phyloP scores from a whole-genome alignment of 129 eudicot genomes.

The Solidago caesia region DNA sequence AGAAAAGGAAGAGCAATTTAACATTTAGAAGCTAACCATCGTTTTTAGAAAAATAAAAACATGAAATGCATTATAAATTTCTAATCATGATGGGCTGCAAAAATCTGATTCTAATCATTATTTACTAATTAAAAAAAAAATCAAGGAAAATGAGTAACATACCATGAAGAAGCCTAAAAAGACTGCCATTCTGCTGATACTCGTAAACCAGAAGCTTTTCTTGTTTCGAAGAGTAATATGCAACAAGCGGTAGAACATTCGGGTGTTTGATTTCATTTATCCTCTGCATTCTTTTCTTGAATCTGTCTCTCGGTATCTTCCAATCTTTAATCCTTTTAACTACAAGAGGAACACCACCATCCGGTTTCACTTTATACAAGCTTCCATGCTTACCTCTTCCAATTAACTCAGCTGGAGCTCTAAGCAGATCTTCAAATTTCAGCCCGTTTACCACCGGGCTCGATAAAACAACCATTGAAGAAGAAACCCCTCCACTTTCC shows the following conservation, averaged over 20 bases:
- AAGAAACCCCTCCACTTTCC: constrained; percentile 49
- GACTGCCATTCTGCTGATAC: constrained; percentile 65
- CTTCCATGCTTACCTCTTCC: constrained; percentile 72
- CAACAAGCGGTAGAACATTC: constrained; percentile 53
- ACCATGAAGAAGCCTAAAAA: constrained; percentile 74
- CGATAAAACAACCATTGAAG: constrained; percentile 50
- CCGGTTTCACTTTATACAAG: constrained; percentile 54
- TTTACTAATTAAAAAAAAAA: background rate
- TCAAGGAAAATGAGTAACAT: constrained; percentile 11
- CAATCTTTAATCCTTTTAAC: constrained; percentile 74
- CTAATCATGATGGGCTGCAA: too few relatives aligned
- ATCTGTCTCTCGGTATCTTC: constrained; percentile 59
- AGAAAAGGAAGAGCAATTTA: constrained; percentile 9
- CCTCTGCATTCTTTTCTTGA: constrained; percentile 66
- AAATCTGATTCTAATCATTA: background rate
- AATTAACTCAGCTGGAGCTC: constrained; percentile 72
- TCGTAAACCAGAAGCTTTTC: constrained; percentile 80
- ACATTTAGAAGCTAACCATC: background rate
- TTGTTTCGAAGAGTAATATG: constrained; percentile 69
- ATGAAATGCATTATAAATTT: too few relatives aligned
- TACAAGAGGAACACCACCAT: constrained; percentile 37
- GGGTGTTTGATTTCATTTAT: constrained; percentile 50
- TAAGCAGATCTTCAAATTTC: constrained; percentile 61
- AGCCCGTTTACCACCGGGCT: constrained; percentile 55
- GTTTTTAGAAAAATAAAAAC: background rate